These are phyloP conservation scores for Poa annua DNA, from an alignment of 176 grass and related monocot genomes.

Conservation along the genomic window DNA sequence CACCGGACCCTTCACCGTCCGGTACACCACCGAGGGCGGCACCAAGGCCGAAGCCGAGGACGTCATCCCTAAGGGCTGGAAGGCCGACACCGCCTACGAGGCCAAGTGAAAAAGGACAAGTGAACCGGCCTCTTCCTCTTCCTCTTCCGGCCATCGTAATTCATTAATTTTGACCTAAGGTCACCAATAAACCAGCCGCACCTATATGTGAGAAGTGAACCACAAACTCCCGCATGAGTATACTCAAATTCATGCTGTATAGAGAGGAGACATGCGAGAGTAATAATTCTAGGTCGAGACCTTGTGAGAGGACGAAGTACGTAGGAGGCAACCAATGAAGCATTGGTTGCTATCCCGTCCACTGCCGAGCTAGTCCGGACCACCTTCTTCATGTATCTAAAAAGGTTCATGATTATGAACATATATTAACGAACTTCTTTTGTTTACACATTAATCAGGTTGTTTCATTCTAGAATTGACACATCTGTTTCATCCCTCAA, in stretches of 20 bases:
- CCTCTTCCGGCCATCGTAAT: not conserved
- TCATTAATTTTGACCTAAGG: no score
- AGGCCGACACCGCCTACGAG: constrained; percentile 28
- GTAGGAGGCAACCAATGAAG: no score
- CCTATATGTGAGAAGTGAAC: not conserved
- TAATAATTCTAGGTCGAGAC: no score
- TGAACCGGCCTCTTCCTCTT: not conserved
- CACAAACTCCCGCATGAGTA: not conserved
- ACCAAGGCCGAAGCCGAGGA: constrained; percentile 27
- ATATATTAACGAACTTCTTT: not conserved
- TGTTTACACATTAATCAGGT: not conserved
- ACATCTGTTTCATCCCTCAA: no score
- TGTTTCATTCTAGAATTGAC: not conserved
- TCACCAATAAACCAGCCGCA: not conserved
- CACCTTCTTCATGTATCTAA: no score
- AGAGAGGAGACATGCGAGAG: no score
- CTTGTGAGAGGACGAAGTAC: no score
- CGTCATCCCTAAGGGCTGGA: constrained; percentile 52
- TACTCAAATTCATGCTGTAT: not conserved
- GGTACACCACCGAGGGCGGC: constrained; percentile 43
- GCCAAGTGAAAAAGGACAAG: not conserved
- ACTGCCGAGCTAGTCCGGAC: no score
- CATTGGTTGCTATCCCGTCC: no score
- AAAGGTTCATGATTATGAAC: no score
- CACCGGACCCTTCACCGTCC: constrained; percentile 51